phyloP scores from a whole-genome alignment of 75 land plant species.

The Cryptomeria japonica region DNA sequence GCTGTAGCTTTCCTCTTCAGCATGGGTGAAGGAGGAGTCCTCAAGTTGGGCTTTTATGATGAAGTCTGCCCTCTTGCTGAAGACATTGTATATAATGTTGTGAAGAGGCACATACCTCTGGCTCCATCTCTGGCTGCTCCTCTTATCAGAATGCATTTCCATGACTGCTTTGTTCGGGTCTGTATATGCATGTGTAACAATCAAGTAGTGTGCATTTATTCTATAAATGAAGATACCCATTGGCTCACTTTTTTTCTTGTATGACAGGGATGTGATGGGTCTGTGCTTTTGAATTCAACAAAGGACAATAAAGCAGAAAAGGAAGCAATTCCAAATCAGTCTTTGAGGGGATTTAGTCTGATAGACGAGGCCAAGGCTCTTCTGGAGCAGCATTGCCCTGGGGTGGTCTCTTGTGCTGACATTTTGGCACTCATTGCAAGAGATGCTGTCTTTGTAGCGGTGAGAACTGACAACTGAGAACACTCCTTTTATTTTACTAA shows the following conservation, averaged over 20 bases:
- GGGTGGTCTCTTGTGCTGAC: slow-evolving; percentile 81
- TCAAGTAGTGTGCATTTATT: not conserved
- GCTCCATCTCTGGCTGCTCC: slow-evolving; percentile 35
- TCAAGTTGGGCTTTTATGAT: slow-evolving; percentile 24
- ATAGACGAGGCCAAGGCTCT: slow-evolving; percentile 53
- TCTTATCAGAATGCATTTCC: slow-evolving; percentile 37
- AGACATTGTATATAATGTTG: slow-evolving; percentile 13
- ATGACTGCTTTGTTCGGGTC: slow-evolving; percentile 37
- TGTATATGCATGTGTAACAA: slow-evolving; percentile 10
- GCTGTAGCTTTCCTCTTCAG: not conserved
- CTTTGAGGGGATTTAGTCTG: slow-evolving; percentile 60
- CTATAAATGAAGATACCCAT: not conserved
- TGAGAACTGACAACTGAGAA: not conserved
- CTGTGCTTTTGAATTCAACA: slow-evolving; percentile 68
- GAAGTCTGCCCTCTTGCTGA: slow-evolving; percentile 28
- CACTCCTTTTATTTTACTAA: not conserved
- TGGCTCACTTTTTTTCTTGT: not conserved
- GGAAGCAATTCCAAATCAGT: slow-evolving; percentile 66
- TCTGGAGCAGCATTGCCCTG: slow-evolving; percentile 64
- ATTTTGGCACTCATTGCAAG: slow-evolving; percentile 70
- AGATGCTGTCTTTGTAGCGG: slow-evolving; percentile 50
- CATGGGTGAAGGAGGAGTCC: not conserved
- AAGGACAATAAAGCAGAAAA: slow-evolving; percentile 64
- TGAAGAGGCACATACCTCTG: slow-evolving; percentile 23
- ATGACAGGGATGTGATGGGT: slow-evolving; percentile 80